Evolutionary conservation across 768 basidiomycete genomes (phyloP).

Genomic region (Exidia glandulosa): DNA sequence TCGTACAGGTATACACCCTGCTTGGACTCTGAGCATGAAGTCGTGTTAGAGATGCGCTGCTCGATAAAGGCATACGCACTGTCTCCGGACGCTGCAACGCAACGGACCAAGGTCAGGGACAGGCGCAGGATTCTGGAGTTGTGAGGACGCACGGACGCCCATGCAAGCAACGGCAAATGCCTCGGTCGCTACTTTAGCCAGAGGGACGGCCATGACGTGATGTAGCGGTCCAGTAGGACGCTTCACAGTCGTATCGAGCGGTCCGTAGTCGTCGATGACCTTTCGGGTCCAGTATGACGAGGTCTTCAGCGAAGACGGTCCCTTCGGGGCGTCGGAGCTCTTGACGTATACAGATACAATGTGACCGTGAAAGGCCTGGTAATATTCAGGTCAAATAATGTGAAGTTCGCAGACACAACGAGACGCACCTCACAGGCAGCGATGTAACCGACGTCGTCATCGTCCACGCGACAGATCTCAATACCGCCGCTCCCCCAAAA

Average conservation of each 20-base stretch:
- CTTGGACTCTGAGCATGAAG: neutral
- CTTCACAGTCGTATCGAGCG: slow-evolving; percentile 3
- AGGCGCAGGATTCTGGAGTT: neutral
- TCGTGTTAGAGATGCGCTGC: neutral
- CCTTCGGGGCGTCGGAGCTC: slow-evolving; percentile 1
- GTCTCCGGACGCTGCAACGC: neutral
- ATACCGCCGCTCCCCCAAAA: slow-evolving; percentile 9
- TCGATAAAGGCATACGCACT: neutral
- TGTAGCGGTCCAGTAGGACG: slow-evolving; percentile 15
- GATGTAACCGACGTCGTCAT: slow-evolving; percentile 13
- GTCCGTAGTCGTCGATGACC: slow-evolving; percentile 15
- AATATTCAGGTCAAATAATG: neutral
- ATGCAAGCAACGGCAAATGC: slow-evolving; percentile 14
- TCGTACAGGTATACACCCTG: slow-evolving; percentile 4
- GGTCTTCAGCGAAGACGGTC: neutral
- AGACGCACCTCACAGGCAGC: slow-evolving; percentile 10
- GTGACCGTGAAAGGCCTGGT: slow-evolving; percentile 14
- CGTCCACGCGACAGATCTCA: slow-evolving; percentile 8
- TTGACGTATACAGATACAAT: slow-evolving; percentile 13
- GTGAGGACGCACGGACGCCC: slow-evolving; percentile 5
- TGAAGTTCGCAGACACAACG: neutral
- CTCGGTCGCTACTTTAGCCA: slow-evolving; percentile 8
- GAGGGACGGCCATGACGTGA: slow-evolving; percentile 9
- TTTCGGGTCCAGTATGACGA: slow-evolving; percentile 11
- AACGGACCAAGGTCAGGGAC: neutral